Evolutionary conservation across 495 filamentous ascomycete species (phyloP), one percentile per base, ranked within the genome.

Genomic region (Rhizodiscina lignyota): DNA sequence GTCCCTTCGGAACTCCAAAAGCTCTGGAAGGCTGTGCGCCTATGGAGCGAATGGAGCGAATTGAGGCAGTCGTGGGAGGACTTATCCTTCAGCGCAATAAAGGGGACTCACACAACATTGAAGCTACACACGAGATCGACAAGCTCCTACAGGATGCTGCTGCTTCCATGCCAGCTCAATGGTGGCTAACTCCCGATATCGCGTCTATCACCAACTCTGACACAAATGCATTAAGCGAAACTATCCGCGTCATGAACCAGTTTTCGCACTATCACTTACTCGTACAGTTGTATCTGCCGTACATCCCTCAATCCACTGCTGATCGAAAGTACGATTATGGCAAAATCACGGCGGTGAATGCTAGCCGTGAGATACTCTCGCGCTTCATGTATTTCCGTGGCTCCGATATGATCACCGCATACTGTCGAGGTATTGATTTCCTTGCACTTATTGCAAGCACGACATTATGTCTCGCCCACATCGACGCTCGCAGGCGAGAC

Each of bases 31-130:
- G 30, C 24, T 44, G 46, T 30, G 34, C 42, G 1, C 43, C 49
- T 1, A 34, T 52, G 10, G 52, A 47, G 5, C 42, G 47, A 11
- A 30, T 61, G 23, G 48, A 58, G 38, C 54, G 58, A n/a, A 45
- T 47, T 11, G 48, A 54, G 27, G 42, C 32, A 13, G 45, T 42
- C 19, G 28, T 53, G 6, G 49, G 44, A 0, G 36, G 37, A 12
- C 49, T 45, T 10, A 55, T 61, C 21, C 47, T 59, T 5, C 39
- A 56, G 35, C 52, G 55, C 22, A 61, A 59, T 45, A 33, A 36
- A 16, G 21, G 21, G 5, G 19, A 28, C 18, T 18, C 19, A 13
- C 10, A 2, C 21, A 39, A 50, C 30, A 36, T 49, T 18, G 35
- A 47, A 5, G 29, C 40, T 5, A 45, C 47, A 5, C 51, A 55